Evolutionary conservation across 257 asterid genomes (phyloP).

Genomic region (Plantago elongata): DNA sequence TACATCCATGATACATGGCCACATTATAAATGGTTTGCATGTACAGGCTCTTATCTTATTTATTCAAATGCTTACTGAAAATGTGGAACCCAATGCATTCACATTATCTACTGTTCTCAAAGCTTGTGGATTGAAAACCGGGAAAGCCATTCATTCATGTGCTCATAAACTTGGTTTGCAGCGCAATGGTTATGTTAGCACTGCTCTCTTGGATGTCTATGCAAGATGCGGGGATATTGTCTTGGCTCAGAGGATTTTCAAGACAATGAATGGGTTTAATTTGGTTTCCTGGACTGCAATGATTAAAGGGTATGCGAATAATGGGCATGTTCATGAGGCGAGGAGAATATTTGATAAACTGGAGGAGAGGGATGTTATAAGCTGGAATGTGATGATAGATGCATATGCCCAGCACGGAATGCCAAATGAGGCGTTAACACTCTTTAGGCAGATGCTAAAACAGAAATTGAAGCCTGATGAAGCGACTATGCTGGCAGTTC

Average conservation of each 20-base stretch:
- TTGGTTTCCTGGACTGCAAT: constrained; percentile 43
- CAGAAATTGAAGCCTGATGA: constrained; percentile 38
- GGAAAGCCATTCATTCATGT: constrained; percentile 40
- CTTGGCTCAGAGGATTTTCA: constrained; percentile 38
- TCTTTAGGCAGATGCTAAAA: constrained; percentile 40
- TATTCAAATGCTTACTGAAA: constrained; percentile 38
- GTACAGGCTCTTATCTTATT: constrained; percentile 38
- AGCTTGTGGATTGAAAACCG: constrained; percentile 28
- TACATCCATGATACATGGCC: constrained; percentile 47
- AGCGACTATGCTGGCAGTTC: constrained; percentile 49
- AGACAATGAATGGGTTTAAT: constrained; percentile 35
- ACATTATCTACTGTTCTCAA: constrained; percentile 41
- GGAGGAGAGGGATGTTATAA: constrained; percentile 48
- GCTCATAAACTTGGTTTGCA: constrained; percentile 40
- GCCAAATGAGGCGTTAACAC: constrained; percentile 45
- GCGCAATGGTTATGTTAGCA: constrained; percentile 38
- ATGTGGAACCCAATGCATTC: constrained; percentile 42
- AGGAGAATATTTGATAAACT: constrained; percentile 37
- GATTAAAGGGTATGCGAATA: constrained; percentile 46
- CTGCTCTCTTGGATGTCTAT: constrained; percentile 42
- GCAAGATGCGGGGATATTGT: constrained; percentile 35
- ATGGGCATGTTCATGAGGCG: constrained; percentile 42
- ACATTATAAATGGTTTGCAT: constrained; percentile 32
- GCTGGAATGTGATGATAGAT: constrained; percentile 53
- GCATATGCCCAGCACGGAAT: constrained; percentile 45